Base-by-base conservation (phyloP, 345 rosid species). In the Odontarrhena argentea region DNA sequence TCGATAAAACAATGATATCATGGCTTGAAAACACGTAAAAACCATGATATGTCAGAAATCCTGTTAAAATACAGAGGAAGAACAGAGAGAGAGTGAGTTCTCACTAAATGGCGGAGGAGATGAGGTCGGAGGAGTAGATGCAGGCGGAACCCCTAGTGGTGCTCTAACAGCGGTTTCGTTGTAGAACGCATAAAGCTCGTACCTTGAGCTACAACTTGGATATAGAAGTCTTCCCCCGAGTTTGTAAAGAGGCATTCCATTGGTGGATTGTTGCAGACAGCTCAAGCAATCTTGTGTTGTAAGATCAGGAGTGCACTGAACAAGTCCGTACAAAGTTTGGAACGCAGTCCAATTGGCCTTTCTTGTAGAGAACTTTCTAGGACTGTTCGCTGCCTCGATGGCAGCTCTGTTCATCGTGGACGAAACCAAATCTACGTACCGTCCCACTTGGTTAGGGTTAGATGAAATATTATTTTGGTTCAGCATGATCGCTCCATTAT, bases 291-390 rank as follows among this genome's bases (percentile, higher is more conserved):
- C 76, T 0, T 0, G 1, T 4, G 22, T 5, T 1, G 79, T 65
- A 18, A 84, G 48, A 72, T 82, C 86, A 6, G 77, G 84, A 3
- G 77, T 79, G 74, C 92, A 87, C 79, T 87, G 84, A 3, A 36
- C 77, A 1, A 87, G 76, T 1, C 47, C 49, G 55, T 63, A 81
- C 36, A 87, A 22, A 0, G 1, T 50, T 52, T 63, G 42, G 2
- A 38, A 32, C 36, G n/a, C 43, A 1, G 68, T 36, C 25, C 53
- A 46, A 10, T 51, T 7, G 5, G 24, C 51, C 5, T 69, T 49
- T 25, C 6, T 25, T 4, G 65, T 58, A 0, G 74, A 79, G 42
- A 83, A 87, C 46, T 56, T 80, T 44, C 62, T 79, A 2, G 62
- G 9, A 58, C 55, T 62, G 12, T 1, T 60, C 0, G 73, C 60